A percentile compares a stretch with the other conserved stretches of the same genome.
Conservation (phyloP, 495 filamentous ascomycete species). For the Neurospora sp. region DNA sequence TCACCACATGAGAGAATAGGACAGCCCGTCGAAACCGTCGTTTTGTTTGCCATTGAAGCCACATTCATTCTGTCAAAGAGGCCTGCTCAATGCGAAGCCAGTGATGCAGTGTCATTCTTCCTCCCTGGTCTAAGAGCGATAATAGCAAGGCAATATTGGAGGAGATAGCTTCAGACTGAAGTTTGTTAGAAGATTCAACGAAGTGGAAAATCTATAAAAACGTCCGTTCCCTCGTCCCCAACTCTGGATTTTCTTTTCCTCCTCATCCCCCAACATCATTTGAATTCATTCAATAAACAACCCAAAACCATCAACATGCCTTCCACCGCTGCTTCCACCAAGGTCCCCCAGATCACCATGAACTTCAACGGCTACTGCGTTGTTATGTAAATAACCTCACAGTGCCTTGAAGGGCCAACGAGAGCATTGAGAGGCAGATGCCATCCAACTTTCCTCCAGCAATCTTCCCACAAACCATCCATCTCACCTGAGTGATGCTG, state of each 20-base stretch:
- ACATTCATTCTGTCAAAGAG: neutral
- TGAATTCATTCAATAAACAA: slow-evolving; percentile 8
- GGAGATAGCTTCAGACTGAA: neutral
- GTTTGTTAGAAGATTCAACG: neutral
- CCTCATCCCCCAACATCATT: slow-evolving; percentile 9
- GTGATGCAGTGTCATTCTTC: neutral
- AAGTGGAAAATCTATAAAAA: slow-evolving; percentile 15
- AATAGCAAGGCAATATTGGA: neutral
- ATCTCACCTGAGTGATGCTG: neutral
- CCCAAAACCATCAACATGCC: slow-evolving; percentile 25
- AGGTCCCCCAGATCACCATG: slow-evolving; percentile 21
- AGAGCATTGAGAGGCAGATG: neutral
- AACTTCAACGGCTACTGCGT: slow-evolving; percentile 27
- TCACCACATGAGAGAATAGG: neutral
- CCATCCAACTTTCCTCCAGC: neutral
- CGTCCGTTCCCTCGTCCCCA: neutral
- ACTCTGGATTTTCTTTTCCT: slow-evolving; percentile 6
- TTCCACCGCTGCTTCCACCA: slow-evolving; percentile 20
- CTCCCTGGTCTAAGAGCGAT: neutral
- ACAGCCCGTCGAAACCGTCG: neutral
- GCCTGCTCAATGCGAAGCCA: neutral
- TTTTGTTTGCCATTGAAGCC: neutral
- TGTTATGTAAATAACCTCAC: slow-evolving; percentile 27
- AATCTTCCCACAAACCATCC: neutral
- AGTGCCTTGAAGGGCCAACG: neutral